Conservation (phyloP, 768 basidiomycete species). For the Lactarius indigo region DNA sequence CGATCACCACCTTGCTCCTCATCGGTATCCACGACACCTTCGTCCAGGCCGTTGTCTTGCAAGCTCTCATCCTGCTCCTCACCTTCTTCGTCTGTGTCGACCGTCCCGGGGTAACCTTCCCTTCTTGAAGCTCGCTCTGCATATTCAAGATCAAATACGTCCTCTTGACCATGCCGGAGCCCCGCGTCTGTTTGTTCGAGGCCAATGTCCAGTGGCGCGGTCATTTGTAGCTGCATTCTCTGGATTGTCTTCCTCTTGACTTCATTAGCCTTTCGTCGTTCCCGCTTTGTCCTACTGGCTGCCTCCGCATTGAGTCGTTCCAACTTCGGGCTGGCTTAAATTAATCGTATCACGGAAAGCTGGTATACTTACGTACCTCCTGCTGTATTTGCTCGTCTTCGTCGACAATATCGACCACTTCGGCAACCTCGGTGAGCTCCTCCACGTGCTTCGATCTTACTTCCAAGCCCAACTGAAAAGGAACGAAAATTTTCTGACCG, state of each 20-base stretch:
- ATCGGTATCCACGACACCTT: conserved; percentile 53
- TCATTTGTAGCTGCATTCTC: conserved; percentile 97
- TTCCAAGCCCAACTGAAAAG: conserved; percentile 73
- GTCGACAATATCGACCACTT: conserved; percentile 65
- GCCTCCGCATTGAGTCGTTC: conserved; percentile 79
- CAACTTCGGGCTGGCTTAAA: conserved; percentile 47
- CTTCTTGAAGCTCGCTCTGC: conserved; percentile 47
- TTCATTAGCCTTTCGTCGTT: conserved; percentile 84
- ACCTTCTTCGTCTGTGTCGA: conserved; percentile 35
- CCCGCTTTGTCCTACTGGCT: conserved; percentile 68
- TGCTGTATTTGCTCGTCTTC: conserved; percentile 88
- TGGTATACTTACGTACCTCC: conserved; percentile 55
- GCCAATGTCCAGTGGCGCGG: conserved; percentile 94
- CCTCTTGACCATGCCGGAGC: conserved; percentile 71
- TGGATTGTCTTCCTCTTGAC: conserved; percentile 82
- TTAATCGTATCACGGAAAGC: conserved; percentile 15
- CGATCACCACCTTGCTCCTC: conserved; percentile 70
- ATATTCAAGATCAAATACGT: conserved; percentile 80
- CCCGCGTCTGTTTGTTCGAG: conserved; percentile 76
- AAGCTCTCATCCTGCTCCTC: conserved; percentile 44
- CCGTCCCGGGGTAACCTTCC: conserved; percentile 35
- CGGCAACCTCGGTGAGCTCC: conserved; percentile 70
- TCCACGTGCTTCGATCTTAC: conserved; percentile 68
- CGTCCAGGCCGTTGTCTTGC: conserved; percentile 40
- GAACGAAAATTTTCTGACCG: background rate